A percentile compares a stretch with the other conserved stretches of the same genome.
Conservation (phyloP, 768 basidiomycete species). For the Boletus patriciae region DNA sequence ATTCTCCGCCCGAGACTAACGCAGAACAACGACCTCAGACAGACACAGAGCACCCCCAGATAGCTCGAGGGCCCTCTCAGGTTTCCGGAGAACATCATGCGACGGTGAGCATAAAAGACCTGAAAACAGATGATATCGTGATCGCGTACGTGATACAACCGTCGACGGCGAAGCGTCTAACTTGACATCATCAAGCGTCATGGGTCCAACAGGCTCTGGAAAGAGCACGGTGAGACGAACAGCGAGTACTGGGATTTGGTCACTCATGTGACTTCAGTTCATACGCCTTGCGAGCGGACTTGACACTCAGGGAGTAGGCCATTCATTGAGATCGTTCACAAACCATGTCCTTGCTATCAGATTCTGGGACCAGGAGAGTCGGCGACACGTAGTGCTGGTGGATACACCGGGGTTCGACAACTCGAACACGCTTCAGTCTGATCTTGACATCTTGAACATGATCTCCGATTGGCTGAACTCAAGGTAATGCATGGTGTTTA, state of each 20-base stretch:
- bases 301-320: conserved; percentile 2
- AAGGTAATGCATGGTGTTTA: conserved; percentile 1
- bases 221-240: conserved; percentile 13
- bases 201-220: conserved; percentile 23
- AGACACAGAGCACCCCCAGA: too few relatives aligned
- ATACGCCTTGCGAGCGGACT: conserved; percentile 7
- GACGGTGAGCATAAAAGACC: neutral
- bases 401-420: conserved; percentile 29
- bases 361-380: conserved; percentile 1
- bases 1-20: too few relatives aligned
- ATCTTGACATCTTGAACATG: conserved; percentile 9
- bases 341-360: conserved; percentile 4
- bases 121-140: conserved; percentile 5
- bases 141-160: conserved; percentile 13
- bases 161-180: neutral
- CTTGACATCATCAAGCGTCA: conserved; percentile 5
- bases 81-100: neutral
- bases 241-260: neutral
- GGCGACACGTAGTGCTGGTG: conserved; percentile 17
- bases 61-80: neutral
- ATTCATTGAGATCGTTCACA: conserved; percentile 11
- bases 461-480: conserved; percentile 17
- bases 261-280: conserved; percentile 8
- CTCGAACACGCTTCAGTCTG: conserved; percentile 15
- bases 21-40: too few relatives aligned